These are phyloP conservation scores for Nicotiana tabacum DNA, from an alignment of 257 asterid genomes.

Conservation along the genomic window DNA sequence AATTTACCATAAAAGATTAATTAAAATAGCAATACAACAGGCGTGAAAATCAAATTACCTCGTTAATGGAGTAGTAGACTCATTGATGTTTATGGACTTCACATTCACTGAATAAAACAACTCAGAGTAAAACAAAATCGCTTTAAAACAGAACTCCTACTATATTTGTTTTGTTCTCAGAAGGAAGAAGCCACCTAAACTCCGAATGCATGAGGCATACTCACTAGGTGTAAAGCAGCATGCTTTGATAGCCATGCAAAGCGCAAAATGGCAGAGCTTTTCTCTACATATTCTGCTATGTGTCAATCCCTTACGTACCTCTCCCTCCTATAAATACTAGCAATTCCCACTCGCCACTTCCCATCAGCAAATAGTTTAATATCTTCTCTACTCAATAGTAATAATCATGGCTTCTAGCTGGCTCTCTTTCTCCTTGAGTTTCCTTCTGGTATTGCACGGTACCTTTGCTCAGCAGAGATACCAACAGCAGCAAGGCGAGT, in stretches of 20 bases:
- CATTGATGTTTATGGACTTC: no score
- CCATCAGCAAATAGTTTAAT: slow-evolving; percentile 11
- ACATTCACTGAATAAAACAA: no score
- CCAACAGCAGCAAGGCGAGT: slow-evolving; percentile 33
- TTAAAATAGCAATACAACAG: no score
- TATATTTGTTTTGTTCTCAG: background rate
- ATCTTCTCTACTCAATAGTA: no score
- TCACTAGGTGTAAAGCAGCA: slow-evolving; percentile 14
- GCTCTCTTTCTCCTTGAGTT: slow-evolving; percentile 18
- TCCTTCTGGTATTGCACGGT: slow-evolving; percentile 26
- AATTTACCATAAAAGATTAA: no score
- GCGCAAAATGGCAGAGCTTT: slow-evolving; percentile 19
- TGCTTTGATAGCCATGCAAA: slow-evolving; percentile 12
- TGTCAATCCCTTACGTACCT: slow-evolving; percentile 25
- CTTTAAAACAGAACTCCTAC: no score
- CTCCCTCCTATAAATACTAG: slow-evolving; percentile 23
- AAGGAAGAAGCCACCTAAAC: slow-evolving; percentile 5
- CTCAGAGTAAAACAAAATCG: background rate
- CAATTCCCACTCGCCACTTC: slow-evolving; percentile 19
- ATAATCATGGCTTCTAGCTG: slow-evolving; percentile 27
- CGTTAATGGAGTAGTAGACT: no score
- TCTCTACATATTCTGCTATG: slow-evolving; percentile 32
- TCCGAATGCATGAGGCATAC: background rate
- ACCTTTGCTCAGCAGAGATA: slow-evolving; percentile 32
- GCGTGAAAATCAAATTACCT: no score